These are phyloP conservation scores for Picea abies DNA, from an alignment of 83 land plant species.

Conservation along the genomic window DNA sequence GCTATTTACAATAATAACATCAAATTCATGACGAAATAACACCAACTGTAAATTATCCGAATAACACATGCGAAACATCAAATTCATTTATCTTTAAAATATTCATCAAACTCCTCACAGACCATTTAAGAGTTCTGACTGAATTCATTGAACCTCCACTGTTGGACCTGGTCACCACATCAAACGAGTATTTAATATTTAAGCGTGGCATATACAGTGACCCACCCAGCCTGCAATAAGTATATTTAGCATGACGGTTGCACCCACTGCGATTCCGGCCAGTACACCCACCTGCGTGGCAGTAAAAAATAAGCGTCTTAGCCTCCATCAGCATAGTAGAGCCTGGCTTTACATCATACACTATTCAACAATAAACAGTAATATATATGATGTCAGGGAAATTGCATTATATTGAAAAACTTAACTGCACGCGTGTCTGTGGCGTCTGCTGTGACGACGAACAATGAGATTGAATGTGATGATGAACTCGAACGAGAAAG, in stretches of 20 bases:
- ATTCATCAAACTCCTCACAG: too few species aligned
- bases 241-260: constrained; percentile 68
- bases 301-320: background rate
- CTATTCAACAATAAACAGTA: background rate
- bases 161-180: constrained; percentile 20
- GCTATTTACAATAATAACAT: too few species aligned
- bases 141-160: constrained; percentile 51
- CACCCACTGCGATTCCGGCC: constrained; percentile 83
- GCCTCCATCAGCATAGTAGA: background rate
- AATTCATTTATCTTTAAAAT: too few species aligned
- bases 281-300: constrained; percentile 60
- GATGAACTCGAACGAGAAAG: too few species aligned
- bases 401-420: too few species aligned
- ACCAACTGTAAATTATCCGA: too few species aligned
- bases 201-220: background rate
- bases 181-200: background rate
- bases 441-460: too few species aligned
- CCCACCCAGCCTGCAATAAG: constrained; percentile 62
- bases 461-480: too few species aligned
- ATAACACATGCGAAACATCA: too few species aligned
- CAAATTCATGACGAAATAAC: too few species aligned
- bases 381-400: background rate
- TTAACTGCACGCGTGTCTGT: too few species aligned
- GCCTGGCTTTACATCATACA: background rate
- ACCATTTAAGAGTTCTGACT: constrained; percentile 25